Base-by-base conservation (phyloP, 2,329 filamentous ascomycete species). In the Hirsutella thompsonii region DNA sequence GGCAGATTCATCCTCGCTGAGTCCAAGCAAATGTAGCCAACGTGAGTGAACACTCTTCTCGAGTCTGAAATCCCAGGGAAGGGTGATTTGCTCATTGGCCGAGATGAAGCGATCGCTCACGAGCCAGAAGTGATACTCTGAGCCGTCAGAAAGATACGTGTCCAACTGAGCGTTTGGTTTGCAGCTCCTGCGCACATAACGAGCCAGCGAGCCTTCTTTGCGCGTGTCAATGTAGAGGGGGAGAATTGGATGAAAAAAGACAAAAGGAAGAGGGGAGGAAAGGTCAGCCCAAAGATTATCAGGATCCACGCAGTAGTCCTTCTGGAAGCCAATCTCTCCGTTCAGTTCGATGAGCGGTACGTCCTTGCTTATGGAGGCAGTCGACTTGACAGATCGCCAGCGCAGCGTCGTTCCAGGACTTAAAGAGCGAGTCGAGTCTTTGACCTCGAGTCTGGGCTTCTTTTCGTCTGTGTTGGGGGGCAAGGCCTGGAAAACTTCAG, bases 141-240 rank as follows among this genome's bases (percentile, higher is more conserved):
- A 80, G 3, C 74, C 72, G 37, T 79, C 80, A 2, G 85, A 85
- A 37, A 95, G 75, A 49, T 88, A 84, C 0, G 89, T 93, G 56
- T 92, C 89, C 52, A 96, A 69, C 26, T 76, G 73, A n/a, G 92
- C 78, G 54, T 96, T 98, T 1, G 92, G 86, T 46, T 76, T 79
- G 64, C 92, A 98, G 53, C 92, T 96, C 49, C 90, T 78, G 42
- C 92, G 79, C n/a, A 93, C 79, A 56, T 92, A 95, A 36, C 92
- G 83, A 43, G 92, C 79, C 29, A 79, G 67, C 4, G 86, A 94
- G 19, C 90, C 92, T 64, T 94, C 87, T 56, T 76, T 77, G 44
- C 92, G 75, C 9, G 89, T 92, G 60, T 95, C 92, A 53, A 98
- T 92, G 62, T 89, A 94, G 11, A 98, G 74, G 0, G 90, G 90